phyloP scores from a whole-genome alignment of 306 rosid genomes.

The Benincasa hispida region DNA sequence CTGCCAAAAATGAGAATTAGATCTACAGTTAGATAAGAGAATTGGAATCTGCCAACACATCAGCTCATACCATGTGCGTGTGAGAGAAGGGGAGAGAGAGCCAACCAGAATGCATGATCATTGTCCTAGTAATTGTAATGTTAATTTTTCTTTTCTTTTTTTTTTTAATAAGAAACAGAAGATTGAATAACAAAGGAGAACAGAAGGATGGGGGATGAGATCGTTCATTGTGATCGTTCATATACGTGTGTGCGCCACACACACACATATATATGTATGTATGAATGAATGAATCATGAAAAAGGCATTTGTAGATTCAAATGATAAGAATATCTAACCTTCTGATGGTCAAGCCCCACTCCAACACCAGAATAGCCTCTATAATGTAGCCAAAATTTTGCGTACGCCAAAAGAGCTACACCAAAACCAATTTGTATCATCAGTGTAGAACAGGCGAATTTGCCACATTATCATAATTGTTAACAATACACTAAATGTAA shows the following conservation, averaged over 20 bases:
- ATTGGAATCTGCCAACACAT: neutral
- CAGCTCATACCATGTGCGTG: neutral
- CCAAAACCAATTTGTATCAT: neutral
- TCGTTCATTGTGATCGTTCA: neutral
- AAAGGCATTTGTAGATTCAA: neutral
- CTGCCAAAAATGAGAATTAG: conserved; percentile 39
- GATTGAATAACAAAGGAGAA: no score
- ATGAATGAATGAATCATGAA: neutral
- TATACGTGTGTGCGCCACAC: neutral
- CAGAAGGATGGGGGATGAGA: no score
- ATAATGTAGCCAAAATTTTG: conserved; percentile 57
- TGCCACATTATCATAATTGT: neutral
- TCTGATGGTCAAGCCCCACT: conserved; percentile 72
- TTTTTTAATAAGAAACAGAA: no score
- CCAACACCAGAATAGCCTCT: conserved; percentile 90
- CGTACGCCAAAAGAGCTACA: conserved; percentile 81
- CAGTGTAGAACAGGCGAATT: neutral
- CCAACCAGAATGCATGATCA: neutral
- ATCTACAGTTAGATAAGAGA: conserved; percentile 10
- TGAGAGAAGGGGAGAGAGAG: neutral
- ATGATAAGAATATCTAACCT: conserved; percentile 37
- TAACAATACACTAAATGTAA: neutral
- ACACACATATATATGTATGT: neutral
- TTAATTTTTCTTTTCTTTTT: no score
- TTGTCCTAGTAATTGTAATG: neutral